Base-by-base conservation (phyloP, 371 early-diverging fungal genomes). In the Rhizopus delemar region DNA sequence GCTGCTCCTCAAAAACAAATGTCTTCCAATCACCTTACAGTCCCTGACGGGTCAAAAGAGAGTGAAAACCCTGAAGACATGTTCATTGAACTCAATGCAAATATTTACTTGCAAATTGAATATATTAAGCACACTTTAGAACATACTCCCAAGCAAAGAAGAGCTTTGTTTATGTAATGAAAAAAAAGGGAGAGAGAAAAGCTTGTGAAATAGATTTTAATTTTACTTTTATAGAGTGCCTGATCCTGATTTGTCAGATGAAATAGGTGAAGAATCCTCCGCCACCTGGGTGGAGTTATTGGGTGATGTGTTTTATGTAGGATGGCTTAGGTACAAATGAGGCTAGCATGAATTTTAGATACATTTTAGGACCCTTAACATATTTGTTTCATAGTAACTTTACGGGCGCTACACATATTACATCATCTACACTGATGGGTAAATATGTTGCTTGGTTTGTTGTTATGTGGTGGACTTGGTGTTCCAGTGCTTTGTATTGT, bases 381-480 rank as follows among this genome's bases (percentile, higher is more conserved):
- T 2, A 43, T 16, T 45, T 5, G 16, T 34, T 31, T 28, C 13
- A 31, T 60, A 71, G 73, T 34, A 75, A 80, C 12, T 83, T 81
- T 53, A 83, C 84, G 3, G 80, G 81, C 53, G 71, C 80, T 4
- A 73, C 80, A 22, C 74, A 81, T 7, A 83, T 83, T 50, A 53
- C 62, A 3, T 70, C 67, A 56, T 33, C 52, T 1, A 43, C 57
- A 0, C 65, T 66, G 1, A 46, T 83, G 31, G 70, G 72, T 7
- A 66, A 66, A 6, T 83, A 83, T 54, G 78, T 72, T 33, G 77
- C 77, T 13, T 83, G 83, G 83, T 83, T 83, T 59, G 77, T 80
- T 1, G 78, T 83, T 1, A 72, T 83, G 66, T 83, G 84, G 84
- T 83, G 84, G 84, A 80, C 80, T 51, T 83, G 84, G 81, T 77